Percentiles rank a stretch among this genome's conserved stretches.
These are phyloP conservation scores for Aureobasidium sp. DNA, from an alignment of 2,329 filamentous ascomycete species.

Conservation along the genomic window DNA sequence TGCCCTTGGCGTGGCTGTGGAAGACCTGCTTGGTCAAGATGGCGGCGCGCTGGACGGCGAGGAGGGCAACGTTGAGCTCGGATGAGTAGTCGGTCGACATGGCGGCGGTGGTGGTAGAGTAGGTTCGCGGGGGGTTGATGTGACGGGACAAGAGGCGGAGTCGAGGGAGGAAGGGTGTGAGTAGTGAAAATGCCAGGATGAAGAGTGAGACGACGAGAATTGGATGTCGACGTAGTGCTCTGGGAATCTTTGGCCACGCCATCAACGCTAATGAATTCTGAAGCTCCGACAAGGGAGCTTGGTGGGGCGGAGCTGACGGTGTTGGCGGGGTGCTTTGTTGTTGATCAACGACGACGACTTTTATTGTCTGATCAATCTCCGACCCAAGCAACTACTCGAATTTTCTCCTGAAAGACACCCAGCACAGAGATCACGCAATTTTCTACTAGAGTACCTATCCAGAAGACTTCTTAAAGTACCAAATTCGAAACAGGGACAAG, in stretches of 20 bases:
- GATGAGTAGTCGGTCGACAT: conserved; percentile 51
- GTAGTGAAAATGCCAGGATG: conserved; percentile 35
- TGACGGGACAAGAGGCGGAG: conserved; percentile 32
- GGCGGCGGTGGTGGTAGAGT: conserved; percentile 23
- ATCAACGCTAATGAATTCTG: conserved; percentile 9
- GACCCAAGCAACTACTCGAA: too few species aligned
- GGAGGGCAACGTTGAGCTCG: conserved; percentile 74
- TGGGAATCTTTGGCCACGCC: conserved; percentile 1
- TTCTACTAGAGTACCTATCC: not conserved
- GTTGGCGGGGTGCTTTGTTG: not conserved
- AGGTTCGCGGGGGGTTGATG: conserved; percentile 15
- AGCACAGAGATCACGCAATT: not conserved
- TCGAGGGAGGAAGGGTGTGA: conserved; percentile 33
- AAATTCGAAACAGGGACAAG: not conserved
- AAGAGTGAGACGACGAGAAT: conserved; percentile 19
- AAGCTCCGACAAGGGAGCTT: conserved; percentile 3
- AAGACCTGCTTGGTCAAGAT: conserved; percentile 70
- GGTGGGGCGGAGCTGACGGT: conserved; percentile 5
- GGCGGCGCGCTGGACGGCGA: conserved; percentile 77
- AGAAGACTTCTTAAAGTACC: too few species aligned
- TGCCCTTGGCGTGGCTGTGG: conserved; percentile 87
- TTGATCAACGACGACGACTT: not conserved
- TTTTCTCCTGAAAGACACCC: too few species aligned
- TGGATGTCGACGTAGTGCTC: not conserved
- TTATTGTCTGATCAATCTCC: not conserved